Evolutionary conservation across 164 flowering plant species (phyloP).

Genomic region (Euptelea pleiosperma): DNA sequence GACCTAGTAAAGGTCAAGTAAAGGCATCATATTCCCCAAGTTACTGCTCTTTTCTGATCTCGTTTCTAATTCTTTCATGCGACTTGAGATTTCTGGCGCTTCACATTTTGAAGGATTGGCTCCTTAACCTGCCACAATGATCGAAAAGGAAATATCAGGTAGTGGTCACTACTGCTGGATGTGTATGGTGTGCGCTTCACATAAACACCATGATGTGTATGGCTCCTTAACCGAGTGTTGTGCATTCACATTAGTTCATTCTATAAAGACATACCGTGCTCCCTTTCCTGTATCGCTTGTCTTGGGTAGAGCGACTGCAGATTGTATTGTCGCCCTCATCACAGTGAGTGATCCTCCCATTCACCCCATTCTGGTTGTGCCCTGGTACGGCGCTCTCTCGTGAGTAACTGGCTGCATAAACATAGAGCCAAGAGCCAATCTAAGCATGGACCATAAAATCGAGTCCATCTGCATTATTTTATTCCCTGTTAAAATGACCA

Average conservation of each 20-base stretch:
- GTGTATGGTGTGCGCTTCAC: not conserved
- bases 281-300: conserved; percentile 62
- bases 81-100: conserved; percentile 73
- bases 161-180: not conserved
- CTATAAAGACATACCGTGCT: conserved; percentile 55
- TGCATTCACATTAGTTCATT: no score
- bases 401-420: conserved; percentile 72
- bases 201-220: no score
- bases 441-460: not conserved
- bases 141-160: not conserved
- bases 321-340: conserved; percentile 38
- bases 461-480: not conserved
- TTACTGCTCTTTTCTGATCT: no score
- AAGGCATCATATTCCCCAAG: no score
- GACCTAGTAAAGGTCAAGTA: no score
- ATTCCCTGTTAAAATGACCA: not conserved
- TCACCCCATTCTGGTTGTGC: conserved; percentile 27
- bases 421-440: not conserved
- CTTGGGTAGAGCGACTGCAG: conserved; percentile 56
- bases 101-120: conserved; percentile 64
- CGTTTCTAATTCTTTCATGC: conserved; percentile 24
- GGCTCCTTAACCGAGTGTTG: no score
- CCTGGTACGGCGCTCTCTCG: conserved; percentile 64
- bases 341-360: conserved; percentile 22
- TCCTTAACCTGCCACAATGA: conserved; percentile 68